phyloP scores from a whole-genome alignment of 257 asterid genomes.

The Scutellaria galericulata region DNA sequence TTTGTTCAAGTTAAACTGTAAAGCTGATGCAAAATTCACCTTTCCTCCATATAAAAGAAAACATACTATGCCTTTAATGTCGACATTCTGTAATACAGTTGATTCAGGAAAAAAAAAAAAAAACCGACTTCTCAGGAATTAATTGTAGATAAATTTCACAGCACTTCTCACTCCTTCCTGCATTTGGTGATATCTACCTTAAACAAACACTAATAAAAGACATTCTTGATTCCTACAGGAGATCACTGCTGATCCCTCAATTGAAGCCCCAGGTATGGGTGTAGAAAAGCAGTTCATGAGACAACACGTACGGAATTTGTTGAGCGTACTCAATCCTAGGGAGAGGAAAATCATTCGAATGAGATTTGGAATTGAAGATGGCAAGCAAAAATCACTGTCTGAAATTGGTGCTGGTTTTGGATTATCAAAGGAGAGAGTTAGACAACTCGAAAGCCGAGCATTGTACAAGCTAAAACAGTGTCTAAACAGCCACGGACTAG shows the following conservation, averaged over 20 bases:
- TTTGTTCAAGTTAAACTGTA: not conserved
- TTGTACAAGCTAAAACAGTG: constrained; percentile 77
- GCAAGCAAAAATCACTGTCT: constrained; percentile 65
- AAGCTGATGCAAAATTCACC: not conserved
- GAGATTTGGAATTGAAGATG: constrained; percentile 75
- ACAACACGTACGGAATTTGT: constrained; percentile 66
- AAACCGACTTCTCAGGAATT: not conserved
- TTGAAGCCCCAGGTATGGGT: constrained; percentile 67
- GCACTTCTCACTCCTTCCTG: not conserved
- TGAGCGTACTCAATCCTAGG: constrained; percentile 68
- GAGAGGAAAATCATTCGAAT: constrained; percentile 72
- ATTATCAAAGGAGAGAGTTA: constrained; percentile 82
- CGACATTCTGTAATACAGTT: not conserved
- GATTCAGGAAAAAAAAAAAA: not conserved
- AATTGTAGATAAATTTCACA: not conserved
- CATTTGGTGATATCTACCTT: not conserved
- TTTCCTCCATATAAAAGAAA: constrained; percentile 2
- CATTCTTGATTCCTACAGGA: constrained; percentile 56
- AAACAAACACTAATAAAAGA: not conserved
- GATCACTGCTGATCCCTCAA: constrained; percentile 69
- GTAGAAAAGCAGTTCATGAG: constrained; percentile 79
- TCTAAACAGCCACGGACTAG: constrained; percentile 67
- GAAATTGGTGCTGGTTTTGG: constrained; percentile 78
- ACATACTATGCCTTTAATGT: not conserved
- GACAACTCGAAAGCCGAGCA: constrained; percentile 89